Percentiles rank a stretch among this genome's conserved stretches.
Conservation (phyloP, 2,329 filamentous ascomycete genomes). For the Parastagonospora avenae region DNA sequence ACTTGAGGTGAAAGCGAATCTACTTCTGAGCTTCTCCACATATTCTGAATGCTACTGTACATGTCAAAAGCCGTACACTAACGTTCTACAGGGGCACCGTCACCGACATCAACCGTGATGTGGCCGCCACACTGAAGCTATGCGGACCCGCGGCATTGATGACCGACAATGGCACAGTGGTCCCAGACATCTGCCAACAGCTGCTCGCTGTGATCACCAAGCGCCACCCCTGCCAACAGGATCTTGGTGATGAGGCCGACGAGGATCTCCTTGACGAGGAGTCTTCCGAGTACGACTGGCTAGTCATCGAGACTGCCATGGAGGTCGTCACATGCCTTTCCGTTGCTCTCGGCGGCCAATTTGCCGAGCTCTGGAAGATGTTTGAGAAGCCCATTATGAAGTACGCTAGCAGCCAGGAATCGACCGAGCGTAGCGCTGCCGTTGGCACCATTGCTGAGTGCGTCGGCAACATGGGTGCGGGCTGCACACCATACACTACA, state of each 20-base stretch:
- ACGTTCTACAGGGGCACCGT: constrained; percentile 71
- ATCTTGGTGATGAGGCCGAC: constrained; percentile 79
- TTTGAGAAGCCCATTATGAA: constrained; percentile 92
- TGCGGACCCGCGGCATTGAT: constrained; percentile 86
- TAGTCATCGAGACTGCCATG: constrained; percentile 90
- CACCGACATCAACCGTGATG: constrained; percentile 92
- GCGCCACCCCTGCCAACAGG: constrained; percentile 90
- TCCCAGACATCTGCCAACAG: constrained; percentile 77
- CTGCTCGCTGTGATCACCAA: constrained; percentile 82
- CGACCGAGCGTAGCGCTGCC: constrained; percentile 85
- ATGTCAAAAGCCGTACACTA: constrained; percentile 17
- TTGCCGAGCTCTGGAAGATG: constrained; percentile 90
- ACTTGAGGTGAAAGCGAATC: constrained; percentile 87
- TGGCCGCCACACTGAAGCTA: constrained; percentile 86
- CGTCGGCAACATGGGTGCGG: constrained; percentile 79
- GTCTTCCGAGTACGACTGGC: constrained; percentile 96
- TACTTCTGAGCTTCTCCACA: constrained; percentile 60
- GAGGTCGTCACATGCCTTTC: constrained; percentile 88
- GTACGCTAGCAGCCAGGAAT: constrained; percentile 83
- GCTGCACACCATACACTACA: constrained; percentile 80
- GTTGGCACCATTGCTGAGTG: constrained; percentile 93
- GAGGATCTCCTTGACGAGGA: constrained; percentile 67
- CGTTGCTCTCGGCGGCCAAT: constrained; percentile 78
- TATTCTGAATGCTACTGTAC: constrained; percentile 30
- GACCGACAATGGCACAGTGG: constrained; percentile 65